Evolutionary conservation across 2,329 filamentous ascomycete genomes (phyloP).

Genomic region (Rhynchosporium agropyri): DNA sequence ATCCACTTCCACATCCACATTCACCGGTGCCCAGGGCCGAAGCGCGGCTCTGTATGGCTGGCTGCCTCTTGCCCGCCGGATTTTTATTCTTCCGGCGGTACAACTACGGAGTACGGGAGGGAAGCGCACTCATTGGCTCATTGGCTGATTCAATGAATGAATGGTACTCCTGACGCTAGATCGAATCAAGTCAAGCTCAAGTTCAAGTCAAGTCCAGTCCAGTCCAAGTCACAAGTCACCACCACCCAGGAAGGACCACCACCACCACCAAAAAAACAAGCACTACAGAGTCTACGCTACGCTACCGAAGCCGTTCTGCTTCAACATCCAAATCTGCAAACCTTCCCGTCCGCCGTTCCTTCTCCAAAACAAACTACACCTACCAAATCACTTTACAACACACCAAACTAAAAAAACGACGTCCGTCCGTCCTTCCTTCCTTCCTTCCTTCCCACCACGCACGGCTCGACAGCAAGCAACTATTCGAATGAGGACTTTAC

Average conservation of each 20-base stretch:
- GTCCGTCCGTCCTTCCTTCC: background rate
- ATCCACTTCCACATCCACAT: background rate
- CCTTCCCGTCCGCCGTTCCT: conserved; percentile 10
- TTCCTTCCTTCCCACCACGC: background rate
- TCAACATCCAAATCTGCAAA: background rate
- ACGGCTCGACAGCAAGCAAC: conserved; percentile 21
- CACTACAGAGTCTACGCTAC: conserved; percentile 1
- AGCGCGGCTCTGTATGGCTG: too few relatives aligned
- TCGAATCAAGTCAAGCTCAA: too few relatives aligned
- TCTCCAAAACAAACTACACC: too few relatives aligned
- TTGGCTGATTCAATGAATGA: background rate
- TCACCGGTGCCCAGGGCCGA: too few relatives aligned
- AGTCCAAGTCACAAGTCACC: too few relatives aligned
- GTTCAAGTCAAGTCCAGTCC: too few relatives aligned
- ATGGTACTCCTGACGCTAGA: background rate
- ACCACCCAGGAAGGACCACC: too few relatives aligned
- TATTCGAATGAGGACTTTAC: conserved; percentile 19
- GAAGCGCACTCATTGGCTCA: too few relatives aligned
- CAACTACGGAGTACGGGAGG: background rate
- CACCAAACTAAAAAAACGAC: background rate
- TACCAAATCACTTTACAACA: background rate
- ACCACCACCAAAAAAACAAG: background rate
- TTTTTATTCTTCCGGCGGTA: background rate
- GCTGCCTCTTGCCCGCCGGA: background rate
- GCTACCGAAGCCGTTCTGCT: background rate